phyloP scores from a whole-genome alignment of 1,284 basidiomycete genomes.

The Puccinia horiana region DNA sequence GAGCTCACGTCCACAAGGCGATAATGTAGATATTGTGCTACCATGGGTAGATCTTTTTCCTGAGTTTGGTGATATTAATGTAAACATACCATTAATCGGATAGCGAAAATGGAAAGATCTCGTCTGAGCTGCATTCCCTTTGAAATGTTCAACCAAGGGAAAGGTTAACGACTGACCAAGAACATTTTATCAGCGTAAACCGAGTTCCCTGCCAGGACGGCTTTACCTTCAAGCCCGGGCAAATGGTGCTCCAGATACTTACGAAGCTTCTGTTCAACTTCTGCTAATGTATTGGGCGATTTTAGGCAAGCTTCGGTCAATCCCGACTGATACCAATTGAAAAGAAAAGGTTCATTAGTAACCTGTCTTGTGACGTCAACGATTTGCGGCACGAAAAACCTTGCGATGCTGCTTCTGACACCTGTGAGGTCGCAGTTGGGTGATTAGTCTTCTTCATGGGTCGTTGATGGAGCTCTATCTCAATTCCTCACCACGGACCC shows the following conservation, averaged over 20 bases:
- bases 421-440: background rate
- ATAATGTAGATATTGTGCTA: slow-evolving; percentile 42
- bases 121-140: background rate
- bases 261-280: slow-evolving; percentile 30
- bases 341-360: background rate
- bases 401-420: slow-evolving; percentile 41
- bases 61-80: background rate
- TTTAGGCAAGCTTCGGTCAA: slow-evolving; percentile 22
- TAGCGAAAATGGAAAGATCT: too few relatives aligned
- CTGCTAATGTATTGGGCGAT: slow-evolving; percentile 50
- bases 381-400: background rate
- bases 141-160: background rate
- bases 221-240: slow-evolving; percentile 46
- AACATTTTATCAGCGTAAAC: slow-evolving; percentile 58
- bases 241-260: slow-evolving; percentile 52
- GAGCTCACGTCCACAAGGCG: slow-evolving; percentile 47
- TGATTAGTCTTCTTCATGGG: background rate
- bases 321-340: slow-evolving; percentile 18
- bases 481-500: slow-evolving; percentile 21
- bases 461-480: background rate
- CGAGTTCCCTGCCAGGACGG: slow-evolving; percentile 57
- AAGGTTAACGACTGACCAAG: slow-evolving; percentile 53
- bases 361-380: background rate
- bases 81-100: too few relatives aligned
- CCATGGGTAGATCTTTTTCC: slow-evolving; percentile 40